A percentile compares a stretch with the other conserved stretches of the same genome.
Conservation (phyloP, 495 filamentous ascomycete species). For the Penicillium fimorum region DNA sequence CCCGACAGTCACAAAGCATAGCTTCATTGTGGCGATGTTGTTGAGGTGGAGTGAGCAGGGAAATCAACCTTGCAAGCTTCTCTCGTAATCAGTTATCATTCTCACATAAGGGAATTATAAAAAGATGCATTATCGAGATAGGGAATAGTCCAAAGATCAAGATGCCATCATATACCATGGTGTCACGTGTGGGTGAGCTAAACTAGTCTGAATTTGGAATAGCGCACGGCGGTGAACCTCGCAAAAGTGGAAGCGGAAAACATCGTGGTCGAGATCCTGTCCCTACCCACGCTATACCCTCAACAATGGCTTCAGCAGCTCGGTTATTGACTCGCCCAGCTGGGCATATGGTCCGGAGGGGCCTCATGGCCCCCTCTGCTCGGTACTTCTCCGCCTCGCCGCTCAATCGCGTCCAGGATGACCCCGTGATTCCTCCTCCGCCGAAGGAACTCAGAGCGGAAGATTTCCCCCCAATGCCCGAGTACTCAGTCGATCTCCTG, state of each 20-base stretch:
- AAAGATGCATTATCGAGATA: background rate
- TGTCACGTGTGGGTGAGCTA: constrained; percentile 5
- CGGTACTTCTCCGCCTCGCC: constrained; percentile 45
- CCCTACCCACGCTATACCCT: constrained; percentile 12
- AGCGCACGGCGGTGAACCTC: constrained; percentile 19
- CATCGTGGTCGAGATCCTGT: constrained; percentile 16
- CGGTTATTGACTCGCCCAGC: constrained; percentile 42
- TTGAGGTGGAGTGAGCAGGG: background rate
- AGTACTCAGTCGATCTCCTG: constrained; percentile 43
- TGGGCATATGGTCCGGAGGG: constrained; percentile 31
- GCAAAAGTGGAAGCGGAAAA: constrained; percentile 22
- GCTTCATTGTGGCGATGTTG: constrained; percentile 30
- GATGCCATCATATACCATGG: background rate
- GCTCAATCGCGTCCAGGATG: constrained; percentile 36
- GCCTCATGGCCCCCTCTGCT: constrained; percentile 22
- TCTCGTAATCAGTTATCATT: background rate
- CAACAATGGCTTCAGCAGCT: constrained; percentile 43
- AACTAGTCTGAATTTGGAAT: constrained; percentile 9
- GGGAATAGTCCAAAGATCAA: background rate
- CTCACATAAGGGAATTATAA: background rate
- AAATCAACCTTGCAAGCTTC: background rate
- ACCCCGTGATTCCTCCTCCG: constrained; percentile 35
- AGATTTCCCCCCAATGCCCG: constrained; percentile 33
- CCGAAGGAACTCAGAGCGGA: constrained; percentile 35
- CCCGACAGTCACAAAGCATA: constrained; percentile 83